Base-by-base conservation (phyloP, 768 basidiomycete genomes). In the Auriscalpium orientale region DNA sequence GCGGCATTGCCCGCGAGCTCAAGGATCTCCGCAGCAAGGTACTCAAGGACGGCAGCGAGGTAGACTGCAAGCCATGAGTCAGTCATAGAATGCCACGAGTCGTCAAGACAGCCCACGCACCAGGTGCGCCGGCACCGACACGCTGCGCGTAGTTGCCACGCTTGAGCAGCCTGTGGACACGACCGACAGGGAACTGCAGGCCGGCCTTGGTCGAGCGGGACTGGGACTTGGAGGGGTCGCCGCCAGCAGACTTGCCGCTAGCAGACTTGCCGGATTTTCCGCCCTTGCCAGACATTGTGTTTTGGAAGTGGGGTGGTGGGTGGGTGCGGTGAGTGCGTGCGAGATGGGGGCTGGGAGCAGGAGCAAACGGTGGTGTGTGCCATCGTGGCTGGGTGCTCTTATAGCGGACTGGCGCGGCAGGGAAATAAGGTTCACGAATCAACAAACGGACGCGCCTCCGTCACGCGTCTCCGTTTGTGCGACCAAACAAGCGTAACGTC, bases 1-100 rank as follows among this genome's bases (percentile, higher is more conserved):
- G 90, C 89, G 37, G 90, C 89, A 56, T 90, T 89, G 38, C 93
- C 93, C 58, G 93, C 92, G 46, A 95, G 77, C 75, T 95, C 93
- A 64, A 95, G 82, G 70, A 95, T 94, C 70, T 95, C 93, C 47
- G 93, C 93, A 43, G 91, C 84, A 58, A 95, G 81, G 72, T 95
- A 92, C 68, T 94, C 93, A 56, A 95, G 85, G 56, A 94, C 92
- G 47, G 91, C 91, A 52, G 91, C 92, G 61, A 94, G 85, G 73
- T 95, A 95, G 48, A 95, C 90, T 89, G 64, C 37, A 46, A 9
- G 38, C 38, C 43, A 45, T 4, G 2, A 51, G 49, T 59, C 38
- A 45, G 35, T 56, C 45, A 55, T 40, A 47, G 45, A 12, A 57
- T 46, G 57, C 37, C 18, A n/a, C 3, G 8, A 1, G 34, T 33